These are phyloP conservation scores for Urostyla sp. DNA, from an alignment of 73 alveolate genomes.

Conservation along the genomic window DNA sequence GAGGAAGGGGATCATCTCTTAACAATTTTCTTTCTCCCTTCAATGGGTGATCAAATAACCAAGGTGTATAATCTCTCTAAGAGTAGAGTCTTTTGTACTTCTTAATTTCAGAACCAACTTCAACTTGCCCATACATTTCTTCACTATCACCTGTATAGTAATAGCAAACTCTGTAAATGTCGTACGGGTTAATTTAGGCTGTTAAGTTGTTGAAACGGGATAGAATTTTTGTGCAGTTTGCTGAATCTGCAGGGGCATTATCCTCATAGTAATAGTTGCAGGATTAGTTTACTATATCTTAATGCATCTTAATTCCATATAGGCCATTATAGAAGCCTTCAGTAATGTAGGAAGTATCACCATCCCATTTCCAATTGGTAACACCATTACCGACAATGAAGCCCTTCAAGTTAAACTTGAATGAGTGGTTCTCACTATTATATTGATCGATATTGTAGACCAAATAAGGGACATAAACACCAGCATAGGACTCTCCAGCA, in stretches of 20 bases:
- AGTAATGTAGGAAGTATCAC: slow-evolving; percentile 43
- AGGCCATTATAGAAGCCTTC: slow-evolving; percentile 47
- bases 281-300: not conserved
- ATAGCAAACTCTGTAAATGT: slow-evolving; percentile 59
- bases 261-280: slow-evolving; percentile 41
- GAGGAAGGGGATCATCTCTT: slow-evolving; percentile 49
- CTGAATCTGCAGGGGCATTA: not conserved
- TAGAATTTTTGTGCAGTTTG: not conserved
- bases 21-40: not conserved
- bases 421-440: slow-evolving; percentile 32
- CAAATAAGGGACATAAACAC: slow-evolving; percentile 86
- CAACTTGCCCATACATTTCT: slow-evolving; percentile 8
- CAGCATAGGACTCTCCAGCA: slow-evolving; percentile 92
- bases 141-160: not conserved
- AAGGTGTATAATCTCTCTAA: slow-evolving; percentile 50
- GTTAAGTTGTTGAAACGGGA: not conserved
- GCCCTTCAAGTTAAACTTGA: slow-evolving; percentile 81
- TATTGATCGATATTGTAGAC: slow-evolving; percentile 74
- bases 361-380: slow-evolving; percentile 74
- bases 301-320: slow-evolving; percentile 10
- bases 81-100: slow-evolving; percentile 52
- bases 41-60: slow-evolving; percentile 15
- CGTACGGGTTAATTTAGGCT: slow-evolving; percentile 42
- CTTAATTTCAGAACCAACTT: slow-evolving; percentile 23
- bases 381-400: slow-evolving; percentile 89